Evolutionary conservation across 768 basidiomycete genomes (phyloP).

Genomic region (Termitomyces sp.): DNA sequence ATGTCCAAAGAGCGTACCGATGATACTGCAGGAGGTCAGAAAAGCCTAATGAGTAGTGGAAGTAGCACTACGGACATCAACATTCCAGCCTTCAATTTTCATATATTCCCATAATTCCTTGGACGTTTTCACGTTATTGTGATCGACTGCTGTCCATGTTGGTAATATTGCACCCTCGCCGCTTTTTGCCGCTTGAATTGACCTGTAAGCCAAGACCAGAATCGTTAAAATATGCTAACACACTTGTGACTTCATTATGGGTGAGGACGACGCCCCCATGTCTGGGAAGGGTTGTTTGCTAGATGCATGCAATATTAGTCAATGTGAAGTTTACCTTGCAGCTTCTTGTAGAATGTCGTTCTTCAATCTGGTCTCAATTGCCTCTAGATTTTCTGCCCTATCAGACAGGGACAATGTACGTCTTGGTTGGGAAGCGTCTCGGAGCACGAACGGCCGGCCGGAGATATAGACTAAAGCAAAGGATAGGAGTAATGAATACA

Average conservation of each 20-base stretch:
- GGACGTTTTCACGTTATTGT: conserved; percentile 74
- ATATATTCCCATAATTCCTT: conserved; percentile 81
- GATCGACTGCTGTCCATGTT: conserved; percentile 86
- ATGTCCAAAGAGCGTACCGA: conserved; percentile 37
- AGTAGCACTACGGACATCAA: conserved; percentile 55
- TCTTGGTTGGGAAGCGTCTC: conserved; percentile 81
- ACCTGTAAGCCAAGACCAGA: background rate
- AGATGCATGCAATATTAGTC: background rate
- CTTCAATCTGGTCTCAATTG: conserved; percentile 84
- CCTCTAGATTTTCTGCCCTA: conserved; percentile 92
- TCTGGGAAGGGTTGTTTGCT: conserved; percentile 28
- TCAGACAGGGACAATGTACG: conserved; percentile 78
- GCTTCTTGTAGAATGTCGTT: conserved; percentile 88
- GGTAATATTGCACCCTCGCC: conserved; percentile 82
- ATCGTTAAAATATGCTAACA: conserved; percentile 23
- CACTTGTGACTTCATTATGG: conserved; percentile 78
- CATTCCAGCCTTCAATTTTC: conserved; percentile 80
- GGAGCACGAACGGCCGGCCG: conserved; percentile 86
- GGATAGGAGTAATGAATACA: conserved; percentile 7
- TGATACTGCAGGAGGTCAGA: conserved; percentile 50
- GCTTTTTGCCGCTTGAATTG: conserved; percentile 39
- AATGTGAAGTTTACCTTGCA: conserved; percentile 37
- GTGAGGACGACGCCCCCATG: conserved; percentile 89
- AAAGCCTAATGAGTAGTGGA: background rate
- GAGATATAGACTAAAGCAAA: conserved; percentile 68